phyloP scores from a whole-genome alignment of 2,329 filamentous ascomycete genomes.

The Neonectria faginata region DNA sequence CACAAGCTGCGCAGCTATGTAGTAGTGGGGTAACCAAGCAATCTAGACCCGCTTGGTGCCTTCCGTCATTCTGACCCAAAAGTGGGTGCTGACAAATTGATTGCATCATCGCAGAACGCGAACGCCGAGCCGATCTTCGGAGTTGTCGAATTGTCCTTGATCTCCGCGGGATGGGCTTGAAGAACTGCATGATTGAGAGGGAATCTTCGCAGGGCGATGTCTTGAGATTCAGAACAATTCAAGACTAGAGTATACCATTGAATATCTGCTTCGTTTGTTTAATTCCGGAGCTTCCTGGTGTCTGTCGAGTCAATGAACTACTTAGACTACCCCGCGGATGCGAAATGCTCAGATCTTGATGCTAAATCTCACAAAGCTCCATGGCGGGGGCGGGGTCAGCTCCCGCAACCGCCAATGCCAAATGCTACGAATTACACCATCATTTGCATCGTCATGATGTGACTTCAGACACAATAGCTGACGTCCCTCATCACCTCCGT shows the following conservation, averaged over 20 bases:
- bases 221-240: not conserved
- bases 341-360: slow-evolving; percentile 12
- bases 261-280: not conserved
- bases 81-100: slow-evolving; percentile 41
- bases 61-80: slow-evolving; percentile 42
- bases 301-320: not conserved
- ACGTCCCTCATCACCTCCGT: not conserved
- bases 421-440: not conserved
- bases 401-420: not conserved
- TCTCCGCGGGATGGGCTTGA: not conserved
- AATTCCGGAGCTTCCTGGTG: not conserved
- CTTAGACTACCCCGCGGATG: not conserved
- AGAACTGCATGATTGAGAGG: not conserved
- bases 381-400: slow-evolving; percentile 17
- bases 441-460: not conserved
- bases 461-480: not conserved
- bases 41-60: slow-evolving; percentile 38
- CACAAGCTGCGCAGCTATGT: slow-evolving; percentile 23
- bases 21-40: slow-evolving; percentile 35
- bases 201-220: not conserved
- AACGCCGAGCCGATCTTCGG: slow-evolving; percentile 37
- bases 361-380: slow-evolving; percentile 14
- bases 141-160: slow-evolving; percentile 16
- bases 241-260: not conserved
- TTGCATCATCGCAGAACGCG: slow-evolving; percentile 41